Evolutionary conservation across 345 rosid species (phyloP).

Genomic region (Euphorbia peplus): DNA sequence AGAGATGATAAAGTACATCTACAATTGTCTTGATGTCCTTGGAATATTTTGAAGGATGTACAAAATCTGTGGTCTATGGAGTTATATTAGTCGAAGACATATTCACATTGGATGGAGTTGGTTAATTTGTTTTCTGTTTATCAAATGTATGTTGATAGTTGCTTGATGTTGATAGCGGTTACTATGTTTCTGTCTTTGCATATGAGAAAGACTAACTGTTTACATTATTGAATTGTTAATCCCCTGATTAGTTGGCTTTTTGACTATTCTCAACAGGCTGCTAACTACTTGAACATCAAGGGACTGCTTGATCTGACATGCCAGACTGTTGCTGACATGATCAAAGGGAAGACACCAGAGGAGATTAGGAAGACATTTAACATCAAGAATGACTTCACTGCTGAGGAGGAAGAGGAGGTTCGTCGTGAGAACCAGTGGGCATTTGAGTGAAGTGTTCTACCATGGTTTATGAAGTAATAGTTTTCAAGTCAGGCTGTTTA

Average conservation of each 20-base stretch:
- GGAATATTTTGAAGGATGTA: no score
- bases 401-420: slow-evolving; percentile 30
- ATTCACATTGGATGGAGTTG: no score
- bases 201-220: no score
- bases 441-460: slow-evolving; percentile 13
- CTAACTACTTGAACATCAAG: slow-evolving; percentile 32
- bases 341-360: slow-evolving; percentile 26
- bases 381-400: slow-evolving; percentile 26
- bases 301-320: slow-evolving; percentile 26
- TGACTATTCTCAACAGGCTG: slow-evolving; percentile 19
- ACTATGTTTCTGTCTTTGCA: no score
- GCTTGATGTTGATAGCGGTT: no score
- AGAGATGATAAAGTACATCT: no score
- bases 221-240: no score
- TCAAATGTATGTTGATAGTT: neutral
- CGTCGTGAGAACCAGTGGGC: slow-evolving; percentile 35
- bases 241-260: neutral
- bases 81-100: no score
- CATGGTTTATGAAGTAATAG: neutral
- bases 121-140: no score
- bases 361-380: slow-evolving; percentile 28
- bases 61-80: no score
- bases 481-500: neutral
- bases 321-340: slow-evolving; percentile 31
- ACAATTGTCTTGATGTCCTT: no score